These are phyloP conservation scores for Botryotinia narcissicola DNA, from an alignment of 2,329 filamentous ascomycete genomes.

Conservation along the genomic window DNA sequence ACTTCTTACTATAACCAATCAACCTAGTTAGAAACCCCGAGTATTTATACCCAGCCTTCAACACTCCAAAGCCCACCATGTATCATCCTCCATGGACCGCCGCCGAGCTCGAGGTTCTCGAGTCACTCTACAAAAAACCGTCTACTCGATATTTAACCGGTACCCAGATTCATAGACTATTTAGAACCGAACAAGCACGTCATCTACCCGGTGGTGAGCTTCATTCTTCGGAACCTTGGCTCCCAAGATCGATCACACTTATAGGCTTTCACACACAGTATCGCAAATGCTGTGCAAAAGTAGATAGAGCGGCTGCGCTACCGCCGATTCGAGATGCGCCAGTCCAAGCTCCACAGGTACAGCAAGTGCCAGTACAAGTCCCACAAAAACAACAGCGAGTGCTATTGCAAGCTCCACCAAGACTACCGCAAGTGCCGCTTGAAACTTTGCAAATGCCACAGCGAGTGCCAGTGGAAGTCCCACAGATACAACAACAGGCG, in stretches of 20 bases:
- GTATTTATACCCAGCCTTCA: background rate
- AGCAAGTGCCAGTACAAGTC: background rate
- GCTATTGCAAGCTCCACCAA: background rate
- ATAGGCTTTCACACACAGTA: fast-evolving
- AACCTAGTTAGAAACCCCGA: background rate
- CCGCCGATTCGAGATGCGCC: background rate
- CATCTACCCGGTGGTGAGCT: background rate
- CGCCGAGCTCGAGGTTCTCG: background rate
- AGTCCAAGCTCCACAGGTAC: no score
- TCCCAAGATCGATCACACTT: fast-evolving
- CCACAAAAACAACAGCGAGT: background rate
- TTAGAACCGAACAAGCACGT: background rate
- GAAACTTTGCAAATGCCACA: no score
- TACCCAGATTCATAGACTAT: fast-evolving
- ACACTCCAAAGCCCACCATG: background rate
- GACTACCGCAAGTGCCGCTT: background rate
- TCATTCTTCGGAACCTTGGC: background rate
- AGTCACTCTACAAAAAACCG: background rate
- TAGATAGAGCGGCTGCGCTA: no score
- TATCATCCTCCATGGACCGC: fast-evolving
- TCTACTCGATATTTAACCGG: fast-evolving
- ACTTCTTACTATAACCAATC: background rate
- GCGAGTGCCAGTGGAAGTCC: no score
- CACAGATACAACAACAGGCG: background rate
- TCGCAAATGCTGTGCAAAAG: background rate